Evolutionary conservation across 805 yeast species (phyloP), one percentile per base, ranked within the genome.

Genomic region (Wickerhamomyces silvicola): DNA sequence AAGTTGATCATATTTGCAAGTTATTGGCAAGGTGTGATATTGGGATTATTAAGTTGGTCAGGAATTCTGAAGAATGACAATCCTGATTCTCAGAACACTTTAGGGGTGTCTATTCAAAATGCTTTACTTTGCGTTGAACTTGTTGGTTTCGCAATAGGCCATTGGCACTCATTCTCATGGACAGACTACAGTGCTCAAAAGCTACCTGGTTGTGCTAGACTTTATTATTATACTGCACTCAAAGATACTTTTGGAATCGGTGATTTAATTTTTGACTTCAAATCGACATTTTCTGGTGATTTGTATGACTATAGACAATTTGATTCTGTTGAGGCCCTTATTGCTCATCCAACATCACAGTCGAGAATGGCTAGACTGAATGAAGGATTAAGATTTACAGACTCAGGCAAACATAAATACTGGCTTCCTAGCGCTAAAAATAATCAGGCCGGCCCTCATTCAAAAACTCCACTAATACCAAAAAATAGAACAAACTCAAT

Each of bases 1-100:
- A 92, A 92, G 52, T 68, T 87, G 41, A 86, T 92, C 33, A 88
- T 92, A 30, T 92, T 92, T 66, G 97, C 96, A 16, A 83, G 95
- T n/a, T 92, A 87, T 54, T 92, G 99, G 99, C 98, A 92, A 54
- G 86, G 54, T 24, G 60, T 81, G 7, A 42, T 78, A 2, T 59
- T 83, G 27, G 74, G 76, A 5, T 49, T 75, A 1, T 47, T 81
- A 27, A 62, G 70, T 58, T 62, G 68, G 50, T 43, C 68, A 46
- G 70, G 78, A 33, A 30, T 64, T 26, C 43, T 74, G 39, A 45
- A 60, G 32, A 48, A 55, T 38, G 34, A 60, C 46, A 38, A 32
- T 37, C 35, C 50, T 7, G 63, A 60, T 29, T 57, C 62, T 7
- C 53, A 54, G 11, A 36, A 44, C 27, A 44, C 57, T 10, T 43